phyloP scores from a whole-genome alignment of 129 eudicot genomes.

The Chrysanthemum makinoi region DNA sequence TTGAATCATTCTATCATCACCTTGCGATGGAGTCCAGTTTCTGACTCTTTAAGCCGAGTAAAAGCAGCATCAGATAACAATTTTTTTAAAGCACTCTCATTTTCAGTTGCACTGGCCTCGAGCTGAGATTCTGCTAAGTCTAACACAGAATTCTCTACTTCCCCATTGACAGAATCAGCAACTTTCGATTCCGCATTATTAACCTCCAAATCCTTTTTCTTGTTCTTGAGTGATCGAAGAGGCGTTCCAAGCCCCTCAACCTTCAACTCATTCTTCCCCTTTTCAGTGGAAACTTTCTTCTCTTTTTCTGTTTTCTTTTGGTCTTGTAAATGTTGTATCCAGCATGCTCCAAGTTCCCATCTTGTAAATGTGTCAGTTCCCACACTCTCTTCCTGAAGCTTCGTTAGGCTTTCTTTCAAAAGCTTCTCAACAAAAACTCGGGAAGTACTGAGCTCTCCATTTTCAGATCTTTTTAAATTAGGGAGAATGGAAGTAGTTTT shows the following conservation, averaged over 20 bases:
- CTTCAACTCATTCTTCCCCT: slow-evolving; percentile 80
- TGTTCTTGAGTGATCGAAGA: slow-evolving; percentile 82
- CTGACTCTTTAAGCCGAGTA: slow-evolving; percentile 82
- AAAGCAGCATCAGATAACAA: slow-evolving; percentile 85
- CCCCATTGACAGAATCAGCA: slow-evolving; percentile 43
- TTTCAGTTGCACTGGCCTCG: slow-evolving; percentile 42
- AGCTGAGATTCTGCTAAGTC: slow-evolving; percentile 48
- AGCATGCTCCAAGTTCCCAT: slow-evolving; percentile 99
- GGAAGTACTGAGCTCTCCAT: slow-evolving; percentile 48
- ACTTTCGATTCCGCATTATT: slow-evolving; percentile 37
- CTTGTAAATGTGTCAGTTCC: slow-evolving; percentile 62
- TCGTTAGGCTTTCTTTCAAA: slow-evolving; percentile 65
- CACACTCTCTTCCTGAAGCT: slow-evolving; percentile 69
- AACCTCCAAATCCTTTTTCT: slow-evolving; percentile 58
- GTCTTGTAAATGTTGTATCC: slow-evolving; percentile 99
- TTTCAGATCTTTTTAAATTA: slow-evolving; percentile 38
- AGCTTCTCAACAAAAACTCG: slow-evolving; percentile 58
- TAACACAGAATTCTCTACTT: slow-evolving; percentile 39
- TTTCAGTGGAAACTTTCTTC: slow-evolving; percentile 71
- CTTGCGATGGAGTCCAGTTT: slow-evolving; percentile 94
- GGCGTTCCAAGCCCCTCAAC: slow-evolving; percentile 98
- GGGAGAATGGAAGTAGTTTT: slow-evolving; percentile 36
- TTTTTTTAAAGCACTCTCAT: slow-evolving; percentile 50
- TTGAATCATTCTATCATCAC: slow-evolving; percentile 32
- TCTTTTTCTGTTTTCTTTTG: slow-evolving; percentile 93